Conservation (phyloP, 2,329 filamentous ascomycete genomes). For the Pochonia chlamydosporia region DNA sequence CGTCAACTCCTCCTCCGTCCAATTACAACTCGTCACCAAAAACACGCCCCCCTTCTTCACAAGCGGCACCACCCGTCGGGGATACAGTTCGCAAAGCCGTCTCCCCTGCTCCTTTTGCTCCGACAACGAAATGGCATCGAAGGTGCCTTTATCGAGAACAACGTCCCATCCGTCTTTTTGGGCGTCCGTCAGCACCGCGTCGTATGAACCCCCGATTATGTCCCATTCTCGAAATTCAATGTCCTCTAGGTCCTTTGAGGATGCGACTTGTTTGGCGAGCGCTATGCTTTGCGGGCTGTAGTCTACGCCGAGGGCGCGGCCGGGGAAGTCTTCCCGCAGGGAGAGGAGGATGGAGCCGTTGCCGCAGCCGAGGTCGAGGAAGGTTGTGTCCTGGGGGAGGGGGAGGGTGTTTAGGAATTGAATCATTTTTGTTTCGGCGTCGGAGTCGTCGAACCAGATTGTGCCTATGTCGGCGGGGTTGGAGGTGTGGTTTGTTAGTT, state of each 20-base stretch:
- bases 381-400: conserved; percentile 33
- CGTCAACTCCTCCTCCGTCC: conserved; percentile 83
- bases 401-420: conserved; percentile 50
- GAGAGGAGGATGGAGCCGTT: conserved; percentile 89
- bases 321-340: conserved; percentile 63
- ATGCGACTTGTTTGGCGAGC: conserved; percentile 63
- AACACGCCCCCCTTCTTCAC: conserved; percentile 68
- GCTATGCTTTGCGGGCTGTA: conserved; percentile 72
- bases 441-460: conserved; percentile 93
- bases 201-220: conserved; percentile 42
- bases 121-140: conserved; percentile 85
- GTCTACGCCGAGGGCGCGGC: conserved; percentile 78
- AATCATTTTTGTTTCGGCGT: conserved; percentile 77
- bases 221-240: conserved; percentile 55
- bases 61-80: conserved; percentile 59
- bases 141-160: conserved; percentile 96
- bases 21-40: conserved; percentile 93
- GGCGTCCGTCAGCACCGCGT: conserved; percentile 24
- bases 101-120: conserved; percentile 48
- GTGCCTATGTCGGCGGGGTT: conserved; percentile 79
- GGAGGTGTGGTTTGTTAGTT: conserved; percentile 64
- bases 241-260: conserved; percentile 13
- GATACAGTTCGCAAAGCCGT: conserved; percentile 70
- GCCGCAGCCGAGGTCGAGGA: conserved; percentile 87
- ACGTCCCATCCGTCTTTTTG: conserved; percentile 67